Evolutionary conservation across 345 rosid genomes (phyloP).

Genomic region (Erucastrum elatum): DNA sequence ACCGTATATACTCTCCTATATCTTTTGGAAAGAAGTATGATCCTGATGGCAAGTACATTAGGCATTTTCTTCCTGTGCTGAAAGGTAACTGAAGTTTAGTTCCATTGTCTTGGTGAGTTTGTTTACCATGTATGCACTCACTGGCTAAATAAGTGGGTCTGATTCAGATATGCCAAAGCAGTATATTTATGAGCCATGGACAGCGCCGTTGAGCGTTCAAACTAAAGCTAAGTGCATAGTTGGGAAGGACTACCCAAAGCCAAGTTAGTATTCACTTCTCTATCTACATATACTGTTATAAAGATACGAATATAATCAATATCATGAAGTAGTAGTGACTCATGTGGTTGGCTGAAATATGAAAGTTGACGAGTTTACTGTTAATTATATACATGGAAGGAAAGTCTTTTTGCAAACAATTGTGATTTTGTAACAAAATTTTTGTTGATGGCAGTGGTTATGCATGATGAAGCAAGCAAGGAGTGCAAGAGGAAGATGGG

Average conservation of each 20-base stretch:
- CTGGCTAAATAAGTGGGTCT: slow-evolving; percentile 5
- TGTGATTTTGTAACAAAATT: too few species aligned
- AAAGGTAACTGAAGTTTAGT: slow-evolving; percentile 58
- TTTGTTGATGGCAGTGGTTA: slow-evolving; percentile 59
- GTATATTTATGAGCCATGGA: slow-evolving; percentile 95
- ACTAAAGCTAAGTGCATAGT: slow-evolving; percentile 78
- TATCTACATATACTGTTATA: neutral
- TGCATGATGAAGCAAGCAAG: slow-evolving; percentile 84
- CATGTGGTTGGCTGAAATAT: neutral
- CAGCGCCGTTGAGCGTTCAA: slow-evolving; percentile 83
- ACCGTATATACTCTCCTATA: slow-evolving; percentile 85
- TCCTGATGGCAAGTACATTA: slow-evolving; percentile 72
- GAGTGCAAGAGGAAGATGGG: slow-evolving; percentile 78
- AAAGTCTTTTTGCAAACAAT: neutral
- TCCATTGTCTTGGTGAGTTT: neutral
- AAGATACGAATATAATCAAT: neutral
- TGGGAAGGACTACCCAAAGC: slow-evolving; percentile 86
- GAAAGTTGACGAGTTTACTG: neutral
- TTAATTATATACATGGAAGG: neutral
- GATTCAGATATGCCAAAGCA: slow-evolving; percentile 89
- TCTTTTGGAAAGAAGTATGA: slow-evolving; percentile 93
- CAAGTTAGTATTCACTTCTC: slow-evolving; percentile 50
- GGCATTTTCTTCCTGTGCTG: slow-evolving; percentile 84
- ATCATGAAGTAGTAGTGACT: neutral
- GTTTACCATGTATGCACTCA: neutral